Evolutionary conservation across 129 eudicot species (phyloP).

Genomic region (Arctium lappa): DNA sequence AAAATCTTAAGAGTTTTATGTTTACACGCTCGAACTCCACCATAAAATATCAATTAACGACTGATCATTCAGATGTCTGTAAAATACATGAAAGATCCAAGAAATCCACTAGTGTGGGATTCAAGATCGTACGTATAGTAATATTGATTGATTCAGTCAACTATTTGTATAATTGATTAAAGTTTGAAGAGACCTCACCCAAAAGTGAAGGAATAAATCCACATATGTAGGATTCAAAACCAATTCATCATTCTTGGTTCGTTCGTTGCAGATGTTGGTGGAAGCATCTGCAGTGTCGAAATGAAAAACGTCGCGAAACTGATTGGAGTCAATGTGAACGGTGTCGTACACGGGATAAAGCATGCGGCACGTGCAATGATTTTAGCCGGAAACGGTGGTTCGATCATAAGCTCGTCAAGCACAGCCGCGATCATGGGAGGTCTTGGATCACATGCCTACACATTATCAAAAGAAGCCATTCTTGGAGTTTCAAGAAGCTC

Average conservation of each 20-base stretch:
- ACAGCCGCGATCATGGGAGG: slow-evolving; percentile 79
- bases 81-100: too few species aligned
- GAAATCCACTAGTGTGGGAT: too few species aligned
- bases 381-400: slow-evolving; percentile 38
- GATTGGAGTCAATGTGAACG: slow-evolving; percentile 47
- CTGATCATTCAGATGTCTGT: too few species aligned
- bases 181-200: too few species aligned
- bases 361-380: slow-evolving; percentile 84
- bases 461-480: slow-evolving; percentile 68
- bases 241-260: not conserved
- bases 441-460: slow-evolving; percentile 68
- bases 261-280: slow-evolving; percentile 35
- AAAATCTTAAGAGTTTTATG: not conserved
- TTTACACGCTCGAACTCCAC: too few species aligned
- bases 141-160: too few species aligned
- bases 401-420: slow-evolving; percentile 78
- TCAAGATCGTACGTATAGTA: too few species aligned
- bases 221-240: too few species aligned
- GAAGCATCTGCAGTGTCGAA: slow-evolving; percentile 56
- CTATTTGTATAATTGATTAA: too few species aligned
- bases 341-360: slow-evolving; percentile 64
- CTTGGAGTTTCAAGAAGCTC: slow-evolving; percentile 58
- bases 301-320: slow-evolving; percentile 39
- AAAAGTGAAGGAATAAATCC: too few species aligned
- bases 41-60: too few species aligned